A percentile compares a stretch with the other conserved stretches of the same genome.
These are phyloP conservation scores for Tylopilus sp. DNA, from an alignment of 1,284 basidiomycete species.

Conservation along the genomic window DNA sequence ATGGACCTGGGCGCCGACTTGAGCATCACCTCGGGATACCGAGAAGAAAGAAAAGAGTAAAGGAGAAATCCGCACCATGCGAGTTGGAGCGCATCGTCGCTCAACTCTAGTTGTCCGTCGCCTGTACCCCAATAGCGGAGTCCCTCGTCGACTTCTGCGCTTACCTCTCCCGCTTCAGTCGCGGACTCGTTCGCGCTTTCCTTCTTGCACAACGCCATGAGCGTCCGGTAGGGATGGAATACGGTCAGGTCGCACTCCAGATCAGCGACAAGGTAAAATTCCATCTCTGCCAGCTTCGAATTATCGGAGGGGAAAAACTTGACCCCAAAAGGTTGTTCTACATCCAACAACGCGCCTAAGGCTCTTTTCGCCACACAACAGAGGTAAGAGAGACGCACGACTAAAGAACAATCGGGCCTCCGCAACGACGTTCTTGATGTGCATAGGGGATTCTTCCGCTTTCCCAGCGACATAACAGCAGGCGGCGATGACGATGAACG, in stretches of 20 bases:
- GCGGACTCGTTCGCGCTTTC: conserved; percentile 41
- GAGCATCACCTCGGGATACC: not conserved
- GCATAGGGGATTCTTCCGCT: conserved; percentile 92
- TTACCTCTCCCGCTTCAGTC: conserved; percentile 61
- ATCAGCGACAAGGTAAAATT: conserved; percentile 96
- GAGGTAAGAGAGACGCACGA: conserved; percentile 47
- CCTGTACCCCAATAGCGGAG: conserved; percentile 73
- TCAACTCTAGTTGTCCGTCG: conserved; percentile 44
- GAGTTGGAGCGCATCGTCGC: conserved; percentile 23
- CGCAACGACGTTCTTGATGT: conserved; percentile 89
- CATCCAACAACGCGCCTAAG: not conserved
- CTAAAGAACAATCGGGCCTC: conserved; percentile 80
- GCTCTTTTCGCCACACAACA: not conserved
- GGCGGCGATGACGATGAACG: conserved; percentile 87
- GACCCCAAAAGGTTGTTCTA: conserved; percentile 63
- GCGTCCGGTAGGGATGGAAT: conserved; percentile 91
- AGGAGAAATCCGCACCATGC: conserved; percentile 52
- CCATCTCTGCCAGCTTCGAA: conserved; percentile 95
- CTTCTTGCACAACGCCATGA: conserved; percentile 70
- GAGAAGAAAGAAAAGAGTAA: not conserved
- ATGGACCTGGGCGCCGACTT: conserved; percentile 65
- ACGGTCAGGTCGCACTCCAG: conserved; percentile 92
- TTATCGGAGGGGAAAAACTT: conserved; percentile 82
- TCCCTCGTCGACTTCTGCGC: conserved; percentile 57
- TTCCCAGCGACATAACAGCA: conserved; percentile 97